Base-by-base conservation (phyloP, 371 early-diverging fungal species). In the Saksenaea vasiformis region DNA sequence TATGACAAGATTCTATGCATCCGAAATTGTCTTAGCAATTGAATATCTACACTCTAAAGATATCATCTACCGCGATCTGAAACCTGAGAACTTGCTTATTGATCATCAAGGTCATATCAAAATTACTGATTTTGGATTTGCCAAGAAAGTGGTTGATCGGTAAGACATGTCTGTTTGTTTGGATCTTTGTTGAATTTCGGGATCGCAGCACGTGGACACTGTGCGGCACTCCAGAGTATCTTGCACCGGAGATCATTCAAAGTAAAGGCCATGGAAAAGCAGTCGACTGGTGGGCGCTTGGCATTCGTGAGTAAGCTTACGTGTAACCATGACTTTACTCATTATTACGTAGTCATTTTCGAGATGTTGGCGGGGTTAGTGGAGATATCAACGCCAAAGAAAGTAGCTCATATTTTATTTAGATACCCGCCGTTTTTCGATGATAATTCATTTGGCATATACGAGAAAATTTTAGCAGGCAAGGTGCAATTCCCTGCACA, bases 241-340 rank as follows among this genome's bases (percentile, higher is more conserved):
- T 93, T 65, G 97, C 99, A 5, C 99, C 99, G 3, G 99, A 99
- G 77, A 98, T 99, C 62, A 96, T 99, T 74, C 92, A 94, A 74
- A 92, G 94, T 56, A 93, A 95, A 79, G 98, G 96, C 28, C 98
- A 99, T 73, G 95, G 95, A 19, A 90, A 91, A 73, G 93, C 96
- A 8, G 99, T 96, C 3, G 99, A 99, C 79, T 97, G 96, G 95
- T 99, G 97, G 95, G 95, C 99, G 5, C 80, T 99, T 51, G 99
- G 99, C 27, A 89, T 99, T 47, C 82, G 51, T 47, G 51, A 47
- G 51, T 47, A 47, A n/a, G 51, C 27, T 17, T 47, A 10, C 22
- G 39, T 39, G 39, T 47, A 47, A 22, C 51, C 19, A 47, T 22
- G 22, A 10, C n/a, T 47, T 47, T 47, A 47, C 51, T 47, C 51